phyloP scores from a whole-genome alignment of 257 asterid species.

The Nicotiana undulata region DNA sequence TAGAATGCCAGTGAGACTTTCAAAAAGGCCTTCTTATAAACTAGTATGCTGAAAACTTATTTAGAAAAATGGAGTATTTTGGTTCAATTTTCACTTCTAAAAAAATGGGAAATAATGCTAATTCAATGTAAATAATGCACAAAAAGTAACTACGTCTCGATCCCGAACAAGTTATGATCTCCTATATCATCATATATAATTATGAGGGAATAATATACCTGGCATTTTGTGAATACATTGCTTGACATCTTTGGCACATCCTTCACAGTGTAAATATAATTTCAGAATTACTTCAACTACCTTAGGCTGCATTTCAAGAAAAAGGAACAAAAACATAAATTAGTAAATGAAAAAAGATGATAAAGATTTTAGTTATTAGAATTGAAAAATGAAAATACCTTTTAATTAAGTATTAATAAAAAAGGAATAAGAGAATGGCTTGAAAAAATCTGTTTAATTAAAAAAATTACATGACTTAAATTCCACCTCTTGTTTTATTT shows the following conservation, averaged over 20 bases:
- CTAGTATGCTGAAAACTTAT: background rate
- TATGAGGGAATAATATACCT: slow-evolving; percentile 27
- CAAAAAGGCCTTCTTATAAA: background rate
- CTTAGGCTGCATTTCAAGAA: slow-evolving; percentile 16
- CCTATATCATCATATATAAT: background rate
- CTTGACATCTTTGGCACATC: slow-evolving; percentile 63
- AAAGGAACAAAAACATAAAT: background rate
- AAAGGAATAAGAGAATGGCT: background rate
- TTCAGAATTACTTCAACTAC: slow-evolving; percentile 48
- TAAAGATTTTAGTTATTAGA: background rate
- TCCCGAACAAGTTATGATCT: too few relatives aligned
- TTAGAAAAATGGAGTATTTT: background rate
- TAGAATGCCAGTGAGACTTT: background rate
- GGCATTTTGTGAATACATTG: slow-evolving; percentile 45
- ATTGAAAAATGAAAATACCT: background rate
- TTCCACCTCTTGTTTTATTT: slow-evolving; percentile 28
- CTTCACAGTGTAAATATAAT: slow-evolving; percentile 52
- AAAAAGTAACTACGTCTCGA: too few relatives aligned
- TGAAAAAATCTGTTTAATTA: too few relatives aligned
- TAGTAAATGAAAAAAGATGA: background rate
- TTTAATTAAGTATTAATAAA: background rate
- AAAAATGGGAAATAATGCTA: background rate
- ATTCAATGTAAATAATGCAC: background rate
- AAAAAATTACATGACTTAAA: background rate
- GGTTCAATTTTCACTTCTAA: background rate